phyloP scores from a whole-genome alignment of 805 yeast genomes.

The Suhomyces kilbournensis region DNA sequence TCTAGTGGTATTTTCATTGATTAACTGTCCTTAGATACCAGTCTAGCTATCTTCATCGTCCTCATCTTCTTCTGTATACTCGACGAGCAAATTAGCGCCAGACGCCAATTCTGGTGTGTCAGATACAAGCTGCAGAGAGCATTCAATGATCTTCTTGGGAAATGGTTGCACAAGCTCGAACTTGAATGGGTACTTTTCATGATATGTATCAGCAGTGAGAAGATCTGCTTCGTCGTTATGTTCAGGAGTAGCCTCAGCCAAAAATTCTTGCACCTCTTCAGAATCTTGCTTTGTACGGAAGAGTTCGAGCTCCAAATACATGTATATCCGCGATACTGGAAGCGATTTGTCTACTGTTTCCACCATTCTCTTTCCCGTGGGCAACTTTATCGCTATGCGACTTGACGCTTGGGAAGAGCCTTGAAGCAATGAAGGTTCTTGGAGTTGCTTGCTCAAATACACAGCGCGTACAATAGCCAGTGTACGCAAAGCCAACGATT shows the following conservation, averaged over 20 bases:
- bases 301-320: slow-evolving; percentile 45
- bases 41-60: slow-evolving; percentile 11
- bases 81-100: slow-evolving; percentile 40
- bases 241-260: slow-evolving; percentile 3
- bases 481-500: background rate
- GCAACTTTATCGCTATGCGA: slow-evolving; percentile 49
- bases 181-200: slow-evolving; percentile 23
- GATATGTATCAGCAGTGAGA: slow-evolving; percentile 18
- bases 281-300: slow-evolving; percentile 6
- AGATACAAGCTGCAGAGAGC: background rate
- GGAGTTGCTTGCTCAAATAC: background rate
- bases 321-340: slow-evolving; percentile 47
- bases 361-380: slow-evolving; percentile 50
- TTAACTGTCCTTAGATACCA: background rate
- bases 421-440: background rate
- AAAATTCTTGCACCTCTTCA: slow-evolving; percentile 4
- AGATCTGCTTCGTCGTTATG: background rate
- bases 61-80: slow-evolving; percentile 24
- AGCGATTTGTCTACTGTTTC: slow-evolving; percentile 40
- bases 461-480: background rate
- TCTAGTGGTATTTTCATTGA: background rate
- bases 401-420: background rate
- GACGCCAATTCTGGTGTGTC: slow-evolving; percentile 23
- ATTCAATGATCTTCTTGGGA: slow-evolving; percentile 32
- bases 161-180: slow-evolving; percentile 43